Conservation (phyloP, 208 protist genomes). For the Leishmania lainsoni region DNA sequence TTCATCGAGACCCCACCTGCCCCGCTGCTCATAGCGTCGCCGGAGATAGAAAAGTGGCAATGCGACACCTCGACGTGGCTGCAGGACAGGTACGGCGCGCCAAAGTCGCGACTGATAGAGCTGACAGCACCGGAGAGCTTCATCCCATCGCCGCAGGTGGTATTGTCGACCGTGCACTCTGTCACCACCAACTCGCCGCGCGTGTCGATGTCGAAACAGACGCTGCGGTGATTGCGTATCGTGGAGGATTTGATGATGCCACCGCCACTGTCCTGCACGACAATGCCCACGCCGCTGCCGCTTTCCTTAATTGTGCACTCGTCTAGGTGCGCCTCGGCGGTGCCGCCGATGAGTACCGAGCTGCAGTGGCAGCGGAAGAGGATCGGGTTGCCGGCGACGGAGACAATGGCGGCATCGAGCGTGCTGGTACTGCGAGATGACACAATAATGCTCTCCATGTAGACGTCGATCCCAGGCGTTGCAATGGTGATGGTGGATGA, state of each 20-base stretch:
- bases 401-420: conserved; percentile 58
- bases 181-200: conserved; percentile 60
- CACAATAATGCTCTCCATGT: conserved; percentile 68
- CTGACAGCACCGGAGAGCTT: conserved; percentile 48
- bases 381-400: conserved; percentile 56
- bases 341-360: conserved; percentile 70
- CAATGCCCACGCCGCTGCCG: conserved; percentile 67
- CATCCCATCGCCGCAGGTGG: conserved; percentile 56
- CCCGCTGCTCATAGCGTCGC: not conserved
- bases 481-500: conserved; percentile 72
- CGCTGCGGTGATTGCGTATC: conserved; percentile 57
- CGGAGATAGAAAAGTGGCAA: conserved; percentile 67
- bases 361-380: conserved; percentile 70
- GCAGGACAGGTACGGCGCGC: conserved; percentile 31
- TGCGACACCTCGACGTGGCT: conserved; percentile 57
- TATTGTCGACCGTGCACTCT: conserved; percentile 69
- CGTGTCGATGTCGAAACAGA: conserved; percentile 77
- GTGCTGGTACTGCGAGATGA: conserved; percentile 63
- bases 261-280: conserved; percentile 59
- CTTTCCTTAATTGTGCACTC: conserved; percentile 77
- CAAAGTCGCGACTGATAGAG: conserved; percentile 26
- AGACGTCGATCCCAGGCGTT: conserved; percentile 53
- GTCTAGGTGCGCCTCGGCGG: conserved; percentile 42
- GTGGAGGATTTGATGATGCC: conserved; percentile 55
- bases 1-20: conserved; percentile 8